These are phyloP conservation scores for Podospora fimiseda DNA, from an alignment of 495 filamentous ascomycete genomes.

Conservation along the genomic window DNA sequence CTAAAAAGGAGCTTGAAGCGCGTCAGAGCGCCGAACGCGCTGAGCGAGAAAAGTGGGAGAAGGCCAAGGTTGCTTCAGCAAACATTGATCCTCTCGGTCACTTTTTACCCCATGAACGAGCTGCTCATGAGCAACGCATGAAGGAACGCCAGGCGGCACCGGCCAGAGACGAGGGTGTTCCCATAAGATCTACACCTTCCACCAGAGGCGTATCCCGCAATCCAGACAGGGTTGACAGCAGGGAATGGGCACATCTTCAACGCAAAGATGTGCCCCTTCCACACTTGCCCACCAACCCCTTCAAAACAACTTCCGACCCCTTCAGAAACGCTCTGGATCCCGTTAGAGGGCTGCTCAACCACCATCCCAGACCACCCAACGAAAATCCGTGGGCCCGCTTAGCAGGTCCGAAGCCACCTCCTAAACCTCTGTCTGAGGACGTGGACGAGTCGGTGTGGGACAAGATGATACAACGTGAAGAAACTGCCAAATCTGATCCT, in stretches of 20 bases:
- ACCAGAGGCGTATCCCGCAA: not conserved
- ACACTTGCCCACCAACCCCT: not conserved
- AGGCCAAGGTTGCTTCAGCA: not conserved
- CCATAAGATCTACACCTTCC: not conserved
- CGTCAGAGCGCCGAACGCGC: too few relatives aligned
- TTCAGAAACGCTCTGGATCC: too few relatives aligned
- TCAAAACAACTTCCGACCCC: not conserved
- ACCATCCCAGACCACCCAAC: too few relatives aligned
- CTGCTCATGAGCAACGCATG: not conserved
- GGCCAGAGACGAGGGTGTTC: not conserved
- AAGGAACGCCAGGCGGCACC: not conserved
- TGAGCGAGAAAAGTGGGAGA: too few relatives aligned
- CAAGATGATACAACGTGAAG: not conserved
- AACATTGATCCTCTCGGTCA: not conserved
- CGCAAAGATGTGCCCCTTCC: not conserved
- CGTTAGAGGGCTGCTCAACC: too few relatives aligned
- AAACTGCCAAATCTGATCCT: not conserved
- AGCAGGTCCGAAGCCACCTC: too few relatives aligned
- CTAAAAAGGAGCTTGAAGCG: too few relatives aligned
- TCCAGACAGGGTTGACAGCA: not conserved
- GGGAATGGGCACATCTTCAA: not conserved
- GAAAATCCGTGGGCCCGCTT: too few relatives aligned
- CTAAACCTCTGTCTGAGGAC: too few relatives aligned
- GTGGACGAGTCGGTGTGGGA: too few relatives aligned
- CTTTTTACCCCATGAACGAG: not conserved